Conservation (phyloP, 2,329 filamentous ascomycete species). For the Hypoxylon sp. region DNA sequence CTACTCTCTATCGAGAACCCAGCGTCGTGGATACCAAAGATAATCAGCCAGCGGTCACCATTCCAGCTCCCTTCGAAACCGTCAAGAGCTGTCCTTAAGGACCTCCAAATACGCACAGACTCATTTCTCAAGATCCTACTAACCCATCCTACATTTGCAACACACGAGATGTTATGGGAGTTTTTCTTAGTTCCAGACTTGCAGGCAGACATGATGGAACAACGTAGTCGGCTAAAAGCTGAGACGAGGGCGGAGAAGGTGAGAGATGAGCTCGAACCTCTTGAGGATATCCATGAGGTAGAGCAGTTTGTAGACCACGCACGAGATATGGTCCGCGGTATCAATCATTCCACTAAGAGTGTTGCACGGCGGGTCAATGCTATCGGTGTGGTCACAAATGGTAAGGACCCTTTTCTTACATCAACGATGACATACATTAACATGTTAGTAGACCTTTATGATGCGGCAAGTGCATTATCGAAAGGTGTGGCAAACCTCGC, state of each 20-base stretch:
- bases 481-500: constrained; percentile 63
- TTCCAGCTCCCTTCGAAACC: constrained; percentile 95
- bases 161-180: constrained; percentile 98
- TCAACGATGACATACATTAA: constrained; percentile 40
- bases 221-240: constrained; percentile 86
- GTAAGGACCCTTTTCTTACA: constrained; percentile 52
- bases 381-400: constrained; percentile 69
- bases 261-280: constrained; percentile 85
- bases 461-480: constrained; percentile 66
- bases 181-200: constrained; percentile 98
- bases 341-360: constrained; percentile 84
- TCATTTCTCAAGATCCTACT: constrained; percentile 88
- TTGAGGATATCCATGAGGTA: constrained; percentile 85
- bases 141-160: constrained; percentile 89
- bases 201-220: constrained; percentile 86
- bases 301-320: constrained; percentile 93
- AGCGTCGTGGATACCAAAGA: constrained; percentile 89
- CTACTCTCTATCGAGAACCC: constrained; percentile 90
- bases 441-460: constrained; percentile 67
- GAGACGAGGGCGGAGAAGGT: constrained; percentile 84
- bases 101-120: constrained; percentile 87
- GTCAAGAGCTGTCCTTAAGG: constrained; percentile 83
- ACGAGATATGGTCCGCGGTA: constrained; percentile 84
- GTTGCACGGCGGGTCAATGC: constrained; percentile 82
- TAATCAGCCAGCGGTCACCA: constrained; percentile 81